Base-by-base conservation (phyloP, 1,284 basidiomycete genomes). In the Tilletia setariae region DNA sequence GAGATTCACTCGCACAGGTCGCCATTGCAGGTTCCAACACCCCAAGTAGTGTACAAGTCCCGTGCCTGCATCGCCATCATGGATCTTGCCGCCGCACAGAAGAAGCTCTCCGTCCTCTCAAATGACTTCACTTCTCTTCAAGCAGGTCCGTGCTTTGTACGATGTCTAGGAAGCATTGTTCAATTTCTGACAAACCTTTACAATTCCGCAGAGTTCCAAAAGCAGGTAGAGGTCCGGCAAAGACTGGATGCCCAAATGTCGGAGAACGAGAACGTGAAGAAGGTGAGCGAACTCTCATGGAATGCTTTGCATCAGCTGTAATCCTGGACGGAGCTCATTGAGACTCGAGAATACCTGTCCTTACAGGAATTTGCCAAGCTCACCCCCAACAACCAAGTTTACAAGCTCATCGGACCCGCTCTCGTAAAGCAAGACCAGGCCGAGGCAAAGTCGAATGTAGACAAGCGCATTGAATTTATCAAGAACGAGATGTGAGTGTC, bases 391-490 rank as follows among this genome's bases (percentile, higher is more conserved):
- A 96, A 94, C 79, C 87, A 87, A 8, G 87, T 98, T 8, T 98
- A 90, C 86, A 98, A 98, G 85, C 88, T 93, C 61, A 87, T 96
- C 59, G 96, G 95, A 0, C 92, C 93, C 1, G 90, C 94, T 1
- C 87, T 98, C 25, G 89, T 98, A 7, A 89, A 90, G 76, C 95
- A 98, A 83, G 94, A 97, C 73, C 89, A 90, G 76, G 83, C 84
- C 4, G 96, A 98, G 76, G 95, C 95, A 11, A 91, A 91, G 80
- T 85, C 85, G 68, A 97, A 95, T 79, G 92, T 98, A 40, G 89
- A 93, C 72, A 97, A 92, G 69, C 89, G 95, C 6, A 84, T 98
- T 47, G 92, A 93, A 70, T 97, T 93, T 84, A 98, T 98, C 80
- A 86, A 85, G 66, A 85, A 87, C 63, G 94, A 98, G 83, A 92